Conservation (phyloP, 306 rosid genomes). For the Astragalus membranaceus region DNA sequence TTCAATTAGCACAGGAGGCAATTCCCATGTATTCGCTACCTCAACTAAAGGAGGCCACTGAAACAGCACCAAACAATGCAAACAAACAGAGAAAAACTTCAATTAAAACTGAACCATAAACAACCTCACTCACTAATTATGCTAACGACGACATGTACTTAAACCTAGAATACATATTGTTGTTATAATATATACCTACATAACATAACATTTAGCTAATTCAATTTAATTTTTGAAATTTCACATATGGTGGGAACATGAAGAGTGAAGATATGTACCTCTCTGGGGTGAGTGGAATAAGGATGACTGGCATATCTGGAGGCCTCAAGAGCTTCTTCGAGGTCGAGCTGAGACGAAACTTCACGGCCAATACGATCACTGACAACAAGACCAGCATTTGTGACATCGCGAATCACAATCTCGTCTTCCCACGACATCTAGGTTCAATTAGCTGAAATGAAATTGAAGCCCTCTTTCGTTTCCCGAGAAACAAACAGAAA, state of each 20-base stretch:
- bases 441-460: background rate
- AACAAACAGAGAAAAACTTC: background rate
- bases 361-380: conserved; percentile 89
- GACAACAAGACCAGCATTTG: conserved; percentile 70
- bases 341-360: conserved; percentile 77
- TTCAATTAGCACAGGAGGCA: conserved; percentile 89
- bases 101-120: background rate
- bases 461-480: conserved; percentile 5
- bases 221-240: background rate
- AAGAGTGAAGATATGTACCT: conserved; percentile 39
- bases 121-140: background rate
- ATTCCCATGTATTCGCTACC: conserved; percentile 78
- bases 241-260: background rate
- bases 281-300: conserved; percentile 78
- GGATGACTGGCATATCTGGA: conserved; percentile 90
- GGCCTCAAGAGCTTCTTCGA: conserved; percentile 91
- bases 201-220: background rate
- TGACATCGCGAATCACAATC: conserved; percentile 72
- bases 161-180: conserved; percentile 4
- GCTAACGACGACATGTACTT: background rate
- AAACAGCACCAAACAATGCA: conserved; percentile 20
- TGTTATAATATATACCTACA: background rate
- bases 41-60: conserved; percentile 97
- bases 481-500: conserved; percentile 17
- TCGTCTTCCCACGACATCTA: conserved; percentile 81